Evolutionary conservation across 352 stramenopile species (phyloP), one percentile per base, ranked within the genome.

Genomic region (Pythium brachiatum): DNA sequence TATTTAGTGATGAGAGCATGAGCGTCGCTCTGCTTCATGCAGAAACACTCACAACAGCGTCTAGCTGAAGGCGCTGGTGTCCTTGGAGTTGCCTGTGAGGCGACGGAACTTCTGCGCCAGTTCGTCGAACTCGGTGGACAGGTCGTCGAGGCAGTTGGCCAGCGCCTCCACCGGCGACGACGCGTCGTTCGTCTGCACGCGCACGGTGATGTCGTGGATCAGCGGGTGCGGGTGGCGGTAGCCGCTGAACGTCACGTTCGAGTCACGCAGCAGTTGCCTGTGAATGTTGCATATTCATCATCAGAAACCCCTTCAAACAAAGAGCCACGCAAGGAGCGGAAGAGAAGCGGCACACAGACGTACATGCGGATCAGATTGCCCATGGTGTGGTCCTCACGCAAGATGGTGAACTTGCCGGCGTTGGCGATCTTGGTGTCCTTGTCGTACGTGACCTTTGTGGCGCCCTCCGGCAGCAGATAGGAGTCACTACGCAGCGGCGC

Each of bases 381-480:
- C 44, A 99, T 86, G 0, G 97, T 99, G 78, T 99, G 97, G 81
- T 99, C 97, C 77, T 99, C 97, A 53, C 98, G 98, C 58, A 98
- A 91, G 68, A 99, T 94, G 52, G 90, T 98, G 72, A 99, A 99
- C 51, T 96, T 98, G 58, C 96, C 97, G 23, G 96, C 95, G 73
- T 99, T 99, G 29, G 92, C 87, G 60, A 99, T 97, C 81, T 99
- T 98, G 27, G 95, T 98, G 75, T 99, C 96, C 41, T 95, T 90
- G 65, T 94, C 86, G 75, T 99, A 99, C 63, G 87, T 89, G 53
- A 98, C 90, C 69, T 97, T 98, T 55, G 90, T 73, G 52, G 83
- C 82, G 52, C 86, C 86, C 64, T 95, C 86, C 18, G 86, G 86
- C 70, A 95, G 79, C 72, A 93, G 66, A 61, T 93, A 95, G 75